These are phyloP conservation scores for Rhododendron ovatum DNA, from an alignment of 148 eudicot genomes.

Conservation along the genomic window DNA sequence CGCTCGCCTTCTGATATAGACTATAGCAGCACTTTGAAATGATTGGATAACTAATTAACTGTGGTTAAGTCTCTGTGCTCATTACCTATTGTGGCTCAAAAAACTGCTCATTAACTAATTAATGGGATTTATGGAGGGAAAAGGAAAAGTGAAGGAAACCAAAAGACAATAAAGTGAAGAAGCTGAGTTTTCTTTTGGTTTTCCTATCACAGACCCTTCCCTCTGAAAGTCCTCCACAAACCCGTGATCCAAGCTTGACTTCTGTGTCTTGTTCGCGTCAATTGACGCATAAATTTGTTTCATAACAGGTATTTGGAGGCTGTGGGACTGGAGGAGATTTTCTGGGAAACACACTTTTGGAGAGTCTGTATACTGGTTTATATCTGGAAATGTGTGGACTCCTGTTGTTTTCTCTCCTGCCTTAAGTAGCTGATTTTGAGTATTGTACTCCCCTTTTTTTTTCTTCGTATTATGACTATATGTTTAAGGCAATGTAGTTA, in stretches of 20 bases:
- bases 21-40: too few species aligned
- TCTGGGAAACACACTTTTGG: neutral
- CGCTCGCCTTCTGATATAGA: too few species aligned
- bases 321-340: neutral
- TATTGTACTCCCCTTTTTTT: neutral
- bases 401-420: neutral
- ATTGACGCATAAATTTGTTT: neutral
- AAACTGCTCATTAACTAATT: too few species aligned
- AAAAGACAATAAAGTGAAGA: neutral
- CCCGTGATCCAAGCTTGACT: neutral
- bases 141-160: neutral
- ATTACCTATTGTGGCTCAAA: too few species aligned
- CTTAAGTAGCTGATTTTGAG: neutral
- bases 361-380: conserved; percentile 8
- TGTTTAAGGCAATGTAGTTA: neutral
- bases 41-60: too few species aligned
- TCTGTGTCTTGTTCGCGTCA: neutral
- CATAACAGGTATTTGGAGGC: neutral
- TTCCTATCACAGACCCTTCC: neutral
- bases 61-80: too few species aligned
- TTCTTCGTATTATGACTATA: neutral
- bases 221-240: neutral
- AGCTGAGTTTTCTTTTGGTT: neutral
- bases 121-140: neutral
- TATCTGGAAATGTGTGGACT: neutral